Percentiles rank a stretch among this genome's conserved stretches.
phyloP scores from a whole-genome alignment of 2,329 filamentous ascomycete genomes.

The Aureobasidium uvarum region DNA sequence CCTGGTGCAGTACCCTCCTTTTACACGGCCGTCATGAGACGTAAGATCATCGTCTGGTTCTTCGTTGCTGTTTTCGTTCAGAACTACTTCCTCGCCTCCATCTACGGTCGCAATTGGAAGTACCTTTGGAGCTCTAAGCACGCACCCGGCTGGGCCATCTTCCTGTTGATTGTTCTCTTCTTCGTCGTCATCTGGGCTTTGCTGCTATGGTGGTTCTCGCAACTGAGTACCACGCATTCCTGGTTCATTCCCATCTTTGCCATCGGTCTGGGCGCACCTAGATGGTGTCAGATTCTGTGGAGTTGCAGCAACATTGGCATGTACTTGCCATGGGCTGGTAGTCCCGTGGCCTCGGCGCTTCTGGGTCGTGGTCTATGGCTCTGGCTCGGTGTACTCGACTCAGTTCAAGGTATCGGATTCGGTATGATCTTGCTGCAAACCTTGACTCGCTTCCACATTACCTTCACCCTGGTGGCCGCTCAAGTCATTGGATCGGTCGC shows the following conservation, averaged over 20 bases:
- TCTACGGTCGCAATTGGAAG: slow-evolving; percentile 65
- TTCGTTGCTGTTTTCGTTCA: slow-evolving; percentile 62
- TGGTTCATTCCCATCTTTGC: slow-evolving; percentile 68
- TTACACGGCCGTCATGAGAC: slow-evolving; percentile 60
- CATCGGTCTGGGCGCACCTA: slow-evolving; percentile 63
- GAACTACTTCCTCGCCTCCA: slow-evolving; percentile 65
- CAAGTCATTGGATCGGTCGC: slow-evolving; percentile 62
- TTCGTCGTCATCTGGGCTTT: slow-evolving; percentile 57
- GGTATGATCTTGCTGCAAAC: slow-evolving; percentile 64
- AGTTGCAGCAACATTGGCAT: slow-evolving; percentile 59
- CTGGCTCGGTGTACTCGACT: slow-evolving; percentile 65
- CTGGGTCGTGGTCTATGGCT: slow-evolving; percentile 61
- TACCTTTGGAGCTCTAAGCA: slow-evolving; percentile 61
- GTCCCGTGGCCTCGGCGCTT: slow-evolving; percentile 54
- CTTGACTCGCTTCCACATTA: slow-evolving; percentile 63
- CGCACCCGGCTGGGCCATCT: slow-evolving; percentile 56
- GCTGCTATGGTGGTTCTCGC: slow-evolving; percentile 53
- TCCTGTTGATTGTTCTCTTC: slow-evolving; percentile 57
- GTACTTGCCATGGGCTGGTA: slow-evolving; percentile 63
- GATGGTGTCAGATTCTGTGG: slow-evolving; percentile 69
- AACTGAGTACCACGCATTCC: slow-evolving; percentile 59
- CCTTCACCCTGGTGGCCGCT: slow-evolving; percentile 59
- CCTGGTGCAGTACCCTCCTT: slow-evolving; percentile 65
- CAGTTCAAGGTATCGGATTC: slow-evolving; percentile 64
- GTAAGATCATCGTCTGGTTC: slow-evolving; percentile 67